Conservation (phyloP, 257 asterid genomes). For the Salvia hispanica region DNA sequence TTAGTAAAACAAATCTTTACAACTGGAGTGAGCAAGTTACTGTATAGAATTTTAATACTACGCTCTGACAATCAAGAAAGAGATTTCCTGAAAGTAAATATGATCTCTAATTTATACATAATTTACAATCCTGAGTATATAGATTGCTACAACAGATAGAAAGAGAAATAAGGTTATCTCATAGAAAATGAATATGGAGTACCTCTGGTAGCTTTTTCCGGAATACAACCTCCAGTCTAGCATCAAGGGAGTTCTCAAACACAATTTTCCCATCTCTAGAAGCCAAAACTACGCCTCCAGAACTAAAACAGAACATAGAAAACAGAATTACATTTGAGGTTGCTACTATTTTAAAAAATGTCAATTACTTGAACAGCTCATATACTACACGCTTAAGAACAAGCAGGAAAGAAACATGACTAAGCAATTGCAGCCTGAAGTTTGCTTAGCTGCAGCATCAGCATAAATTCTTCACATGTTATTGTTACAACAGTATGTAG, state of each 20-base stretch:
- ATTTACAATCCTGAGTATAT: slow-evolving; percentile 7
- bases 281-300: slow-evolving; percentile 96
- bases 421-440: background rate
- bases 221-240: slow-evolving; percentile 85
- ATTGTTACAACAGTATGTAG: background rate
- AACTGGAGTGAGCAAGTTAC: background rate
- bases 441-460: slow-evolving; percentile 3
- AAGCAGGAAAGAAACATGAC: slow-evolving; percentile 13
- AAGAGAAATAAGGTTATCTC: background rate
- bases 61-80: slow-evolving; percentile 5
- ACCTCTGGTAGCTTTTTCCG: slow-evolving; percentile 93
- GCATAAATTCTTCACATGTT: background rate
- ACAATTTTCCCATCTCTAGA: slow-evolving; percentile 97
- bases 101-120: slow-evolving; percentile 6
- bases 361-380: slow-evolving; percentile 12
- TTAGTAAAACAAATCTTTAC: background rate
- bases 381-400: background rate
- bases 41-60: background rate
- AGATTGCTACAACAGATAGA: background rate
- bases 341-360: background rate
- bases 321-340: slow-evolving; percentile 3
- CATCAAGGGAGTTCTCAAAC: slow-evolving; percentile 90
- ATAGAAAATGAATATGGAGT: slow-evolving; percentile 24
- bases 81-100: slow-evolving; percentile 4
- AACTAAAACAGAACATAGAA: slow-evolving; percentile 42